Base-by-base conservation (phyloP, 1,139 yeast genomes). In the Starmera stellimalicola region DNA sequence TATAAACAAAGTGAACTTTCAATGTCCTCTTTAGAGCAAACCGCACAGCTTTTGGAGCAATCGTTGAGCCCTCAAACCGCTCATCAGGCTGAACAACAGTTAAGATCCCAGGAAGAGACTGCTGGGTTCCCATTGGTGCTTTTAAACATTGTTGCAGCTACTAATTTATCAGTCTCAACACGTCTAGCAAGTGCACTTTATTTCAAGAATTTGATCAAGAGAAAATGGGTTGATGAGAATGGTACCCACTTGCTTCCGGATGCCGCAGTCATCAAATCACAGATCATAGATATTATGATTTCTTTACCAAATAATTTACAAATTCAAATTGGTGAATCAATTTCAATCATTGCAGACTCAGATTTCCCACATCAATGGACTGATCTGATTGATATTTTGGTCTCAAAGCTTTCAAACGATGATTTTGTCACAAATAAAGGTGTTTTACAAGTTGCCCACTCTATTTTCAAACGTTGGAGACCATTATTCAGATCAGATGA, bases 391-490 rank as follows among this genome's bases (percentile, higher is more conserved):
- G 91, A 87, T 43, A 80, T 77, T 38, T 65, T 93, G 41, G 84
- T 87, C 1, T 52, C 66, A 1, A 77, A 77, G 50, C 65, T 93
- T 31, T 51, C 60, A 2, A 47, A 55, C 7, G 71, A 68, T 14
- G 88, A 87, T 52, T 77, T 84, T 64, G 67, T 70, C 14, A 71
- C 76, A 36, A 87, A 87, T 54, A 82, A 79, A 47, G 95, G 96
- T 34, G 91, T 93, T 7, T 63, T 93, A 41, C 70, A 78, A 14
- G 97, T 93, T 15, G 94, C 96, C 7, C 98, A 93, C 56, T 83
- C 96, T 0, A 88, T 93, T 42, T 93, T 91, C 62, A 85, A 82
- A 54, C 77, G 94, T 59, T 93, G 99, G 99, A 71, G 98, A 52
- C 95, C 97, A 1, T 65, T 91, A 36, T 85, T 85, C 54, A 70